Base-by-base conservation (phyloP, 2,329 filamentous ascomycete genomes). In the Verticillium isaacii region DNA sequence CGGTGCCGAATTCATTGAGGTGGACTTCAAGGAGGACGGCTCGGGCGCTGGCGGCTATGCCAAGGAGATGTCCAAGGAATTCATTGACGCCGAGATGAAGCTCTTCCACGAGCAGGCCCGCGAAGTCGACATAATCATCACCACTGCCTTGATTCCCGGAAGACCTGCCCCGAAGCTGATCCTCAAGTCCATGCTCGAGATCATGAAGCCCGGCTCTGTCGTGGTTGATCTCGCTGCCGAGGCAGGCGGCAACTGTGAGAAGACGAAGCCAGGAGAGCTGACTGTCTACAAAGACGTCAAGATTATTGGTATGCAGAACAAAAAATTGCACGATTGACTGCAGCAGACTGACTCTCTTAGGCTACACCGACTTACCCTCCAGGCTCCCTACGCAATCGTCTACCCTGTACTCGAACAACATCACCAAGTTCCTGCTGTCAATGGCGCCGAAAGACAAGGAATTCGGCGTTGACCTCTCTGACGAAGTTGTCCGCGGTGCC, bases 1-100 rank as follows among this genome's bases (percentile, higher is more conserved):
- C 0, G 93, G 93, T 32, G 93, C 92, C 19, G 93, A 96, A 70
- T 96, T 96, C 69, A 85, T 96, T 67, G 91, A 96, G 74, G 92
- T 96, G 25, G 89, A 92, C 15, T 81, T 96, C 25, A 74, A 94
- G 67, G 93, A 97, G 75, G 92, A 95, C 63, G 93, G 93, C 2
- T 87, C 89, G 14, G 92, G 92, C 2, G 87, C 90, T 9, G 92
- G 93, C 32, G 93, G 93, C 17, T 97, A 97, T 70, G 92, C 91
- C 60, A 96, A 96, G 71, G 91, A 93, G 71, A 96, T 96, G 92
- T 95, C 91, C 60, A 93, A 94, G 70, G 92, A 94, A 67, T 97
- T 96, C 70, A 92, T 95, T 72, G 91, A 92, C 64, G 92, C 92
- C 6, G 92, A 97, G 74, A 96, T 96, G 92, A 93, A 91, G 73